phyloP scores from a whole-genome alignment of 257 asterid genomes.

The Nicotiana tomentosiformis region DNA sequence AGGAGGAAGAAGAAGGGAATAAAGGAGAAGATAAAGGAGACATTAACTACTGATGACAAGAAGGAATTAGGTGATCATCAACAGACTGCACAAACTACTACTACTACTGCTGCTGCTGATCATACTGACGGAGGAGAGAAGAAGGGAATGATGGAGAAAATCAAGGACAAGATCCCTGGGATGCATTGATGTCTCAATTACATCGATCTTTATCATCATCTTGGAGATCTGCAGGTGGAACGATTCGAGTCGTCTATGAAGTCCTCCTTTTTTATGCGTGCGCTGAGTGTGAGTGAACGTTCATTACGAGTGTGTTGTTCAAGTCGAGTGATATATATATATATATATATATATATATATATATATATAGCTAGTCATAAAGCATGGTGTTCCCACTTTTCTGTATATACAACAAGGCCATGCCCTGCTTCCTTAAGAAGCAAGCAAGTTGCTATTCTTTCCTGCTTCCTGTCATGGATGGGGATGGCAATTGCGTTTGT shows the following conservation, averaged over 20 bases:
- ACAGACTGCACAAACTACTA: neutral
- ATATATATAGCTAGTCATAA: neutral
- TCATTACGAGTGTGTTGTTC: neutral
- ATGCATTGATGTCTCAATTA: neutral
- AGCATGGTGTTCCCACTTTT: neutral
- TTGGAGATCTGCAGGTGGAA: neutral
- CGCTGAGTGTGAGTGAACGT: neutral
- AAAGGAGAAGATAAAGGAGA: conserved; percentile 2
- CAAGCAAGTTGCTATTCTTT: no score
- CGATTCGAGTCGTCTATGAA: no score
- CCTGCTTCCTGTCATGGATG: no score
- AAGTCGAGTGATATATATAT: neutral
- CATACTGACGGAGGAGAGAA: neutral
- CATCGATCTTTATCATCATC: neutral
- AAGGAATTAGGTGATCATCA: neutral
- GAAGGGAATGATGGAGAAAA: conserved; percentile 20
- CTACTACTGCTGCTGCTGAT: neutral
- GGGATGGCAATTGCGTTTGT: no score
- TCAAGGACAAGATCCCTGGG: conserved; percentile 20
- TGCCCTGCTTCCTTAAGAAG: neutral
- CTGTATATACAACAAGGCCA: neutral
- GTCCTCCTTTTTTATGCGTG: no score
- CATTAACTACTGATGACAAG: neutral
- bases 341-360: no score
- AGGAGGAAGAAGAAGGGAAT: neutral